These are phyloP conservation scores for Aquanectria penicillioides DNA, from an alignment of 2,329 filamentous ascomycete species.

Conservation along the genomic window DNA sequence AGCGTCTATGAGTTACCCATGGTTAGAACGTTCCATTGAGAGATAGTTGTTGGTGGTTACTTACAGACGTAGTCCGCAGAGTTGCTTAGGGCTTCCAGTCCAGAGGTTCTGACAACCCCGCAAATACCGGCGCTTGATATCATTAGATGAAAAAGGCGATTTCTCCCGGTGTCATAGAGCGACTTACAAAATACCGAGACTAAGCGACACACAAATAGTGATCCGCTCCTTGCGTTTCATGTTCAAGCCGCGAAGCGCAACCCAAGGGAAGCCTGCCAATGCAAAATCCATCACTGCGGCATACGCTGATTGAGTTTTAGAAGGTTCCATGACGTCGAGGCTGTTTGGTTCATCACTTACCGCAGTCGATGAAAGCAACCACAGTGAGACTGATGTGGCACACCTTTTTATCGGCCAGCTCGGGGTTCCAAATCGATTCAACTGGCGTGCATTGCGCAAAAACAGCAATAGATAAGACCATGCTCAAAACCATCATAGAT, in stretches of 20 bases:
- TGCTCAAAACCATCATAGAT: conserved; percentile 20
- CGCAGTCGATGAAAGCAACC: conserved; percentile 20
- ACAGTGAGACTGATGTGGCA: conserved; percentile 20
- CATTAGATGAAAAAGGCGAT: not conserved
- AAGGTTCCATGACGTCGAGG: rapidly evolving
- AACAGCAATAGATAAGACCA: conserved; percentile 11
- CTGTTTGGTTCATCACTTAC: not conserved
- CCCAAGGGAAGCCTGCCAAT: conserved; percentile 21
- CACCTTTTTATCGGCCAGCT: conserved; percentile 11
- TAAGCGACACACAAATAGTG: conserved; percentile 21
- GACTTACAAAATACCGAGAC: conserved; percentile 24
- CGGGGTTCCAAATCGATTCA: conserved; percentile 21
- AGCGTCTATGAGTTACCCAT: not conserved
- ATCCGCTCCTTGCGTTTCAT: conserved; percentile 28
- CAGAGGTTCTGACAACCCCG: conserved; percentile 19
- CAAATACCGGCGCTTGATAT: conserved; percentile 16
- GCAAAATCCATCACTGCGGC: conserved; percentile 23
- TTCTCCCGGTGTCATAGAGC: not conserved
- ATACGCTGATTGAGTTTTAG: conserved; percentile 6
- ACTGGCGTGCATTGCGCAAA: conserved; percentile 23
- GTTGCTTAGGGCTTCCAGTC: conserved; percentile 19
- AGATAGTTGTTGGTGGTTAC: not conserved
- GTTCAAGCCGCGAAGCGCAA: conserved; percentile 20
- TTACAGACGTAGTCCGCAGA: conserved; percentile 22
- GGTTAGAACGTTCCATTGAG: not conserved